Conservation (phyloP, 2,329 filamentous ascomycete genomes). For the Paraconiothyrium brasiliense region DNA sequence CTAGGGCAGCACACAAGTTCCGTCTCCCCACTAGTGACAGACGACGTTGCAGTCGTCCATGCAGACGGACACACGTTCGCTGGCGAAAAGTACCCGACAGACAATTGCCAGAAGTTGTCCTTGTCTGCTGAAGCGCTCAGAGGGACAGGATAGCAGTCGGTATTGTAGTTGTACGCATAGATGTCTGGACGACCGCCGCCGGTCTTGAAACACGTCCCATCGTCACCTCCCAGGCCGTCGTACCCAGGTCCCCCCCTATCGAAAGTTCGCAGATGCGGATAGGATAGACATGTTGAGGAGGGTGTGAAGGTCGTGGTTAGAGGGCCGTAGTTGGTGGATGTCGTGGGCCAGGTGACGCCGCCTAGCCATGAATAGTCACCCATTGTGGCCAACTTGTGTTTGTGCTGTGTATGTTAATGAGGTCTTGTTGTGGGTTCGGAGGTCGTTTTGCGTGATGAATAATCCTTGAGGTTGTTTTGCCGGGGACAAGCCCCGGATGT, state of each 20-base stretch:
- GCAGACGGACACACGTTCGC: neutral
- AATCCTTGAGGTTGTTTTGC: too few relatives aligned
- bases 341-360: neutral
- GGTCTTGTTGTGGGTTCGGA: too few relatives aligned
- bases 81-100: neutral
- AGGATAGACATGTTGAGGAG: neutral
- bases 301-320: conserved; percentile 2
- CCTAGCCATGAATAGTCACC: neutral
- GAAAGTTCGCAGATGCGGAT: neutral
- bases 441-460: too few relatives aligned
- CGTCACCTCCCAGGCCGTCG: neutral
- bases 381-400: neutral
- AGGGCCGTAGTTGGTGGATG: neutral
- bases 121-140: neutral
- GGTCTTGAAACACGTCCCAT: neutral
- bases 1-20: conserved; percentile 3
- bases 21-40: neutral
- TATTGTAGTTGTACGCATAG: neutral
- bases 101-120: neutral
- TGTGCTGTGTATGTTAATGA: too few relatives aligned
- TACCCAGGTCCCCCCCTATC: neutral
- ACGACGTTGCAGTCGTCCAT: neutral
- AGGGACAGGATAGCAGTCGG: neutral
- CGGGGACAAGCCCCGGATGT: too few relatives aligned
- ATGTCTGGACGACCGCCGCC: neutral